Evolutionary conservation across 345 rosid genomes (phyloP), one percentile per base, ranked within the genome.

Genomic region (Gossypium anomalum): DNA sequence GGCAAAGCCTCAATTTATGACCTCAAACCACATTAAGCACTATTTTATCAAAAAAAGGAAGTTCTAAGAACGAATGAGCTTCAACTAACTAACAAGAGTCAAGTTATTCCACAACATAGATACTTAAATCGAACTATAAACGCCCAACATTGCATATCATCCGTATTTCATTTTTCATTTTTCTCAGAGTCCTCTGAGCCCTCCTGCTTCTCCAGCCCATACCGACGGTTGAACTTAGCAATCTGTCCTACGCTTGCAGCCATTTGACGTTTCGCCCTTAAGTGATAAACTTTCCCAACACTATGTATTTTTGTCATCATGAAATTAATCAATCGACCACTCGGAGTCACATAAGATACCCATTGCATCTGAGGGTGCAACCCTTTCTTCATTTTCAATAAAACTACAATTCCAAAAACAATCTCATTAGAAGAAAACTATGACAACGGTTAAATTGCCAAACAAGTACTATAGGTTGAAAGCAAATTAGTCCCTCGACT

Each of bases 311-410:
- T 85, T 59, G 98, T 91, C 98, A 94, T 92, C 94, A 87, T 89
- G 23, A 91, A 91, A 47, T 91, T 80, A 83, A 94, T 89, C 88
- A 92, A 76, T 81, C 98, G 81, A 75, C 98, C 98, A 41, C 94
- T 91, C 77, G 89, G 95, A 17, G 97, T 92, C 73, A 91, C 97
- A 59, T 91, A 94, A 4, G 98, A 92, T 80, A 94, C 88, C 96
- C 98, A 95, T 75, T 91, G 99, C 96, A 90, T 79, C 84, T 91
- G 98, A 77, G 96, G 99, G 83, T 95, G 98, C 76, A 88, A 11
- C 63, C 98, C 98, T 78, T 94, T 94, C 98, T 89, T 94, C 98
- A 91, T 94, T 76, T 38, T 61, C 41, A 15, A 51, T 75, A 82
- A 59, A 74, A 29, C 71, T 34, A 52, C 70, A 51, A 20, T 8